Percentiles rank a stretch among this genome's conserved stretches.
Evolutionary conservation across 2,329 filamentous ascomycete genomes (phyloP).

Genomic region (Microdochium trichocladiopsis): DNA sequence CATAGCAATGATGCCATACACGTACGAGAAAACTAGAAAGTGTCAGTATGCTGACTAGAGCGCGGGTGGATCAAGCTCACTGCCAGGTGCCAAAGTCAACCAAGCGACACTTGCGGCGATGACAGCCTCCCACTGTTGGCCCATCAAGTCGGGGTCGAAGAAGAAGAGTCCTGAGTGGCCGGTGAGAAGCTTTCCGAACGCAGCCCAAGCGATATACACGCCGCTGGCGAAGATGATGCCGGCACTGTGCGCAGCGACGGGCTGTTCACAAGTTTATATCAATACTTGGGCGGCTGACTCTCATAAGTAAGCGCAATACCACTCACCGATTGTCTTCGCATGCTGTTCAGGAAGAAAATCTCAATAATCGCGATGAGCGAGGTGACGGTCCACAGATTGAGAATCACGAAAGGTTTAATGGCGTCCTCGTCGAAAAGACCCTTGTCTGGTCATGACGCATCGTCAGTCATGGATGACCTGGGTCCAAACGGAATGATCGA

Average conservation of each 20-base stretch:
- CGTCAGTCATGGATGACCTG: conserved; percentile 4
- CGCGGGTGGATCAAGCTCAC: conserved; percentile 25
- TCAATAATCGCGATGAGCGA: conserved; percentile 37
- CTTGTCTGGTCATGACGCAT: conserved; percentile 25
- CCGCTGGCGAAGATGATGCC: conserved; percentile 31
- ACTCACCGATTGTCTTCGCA: conserved; percentile 39
- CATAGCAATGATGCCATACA: conserved; percentile 41
- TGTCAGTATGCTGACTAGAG: conserved; percentile 9
- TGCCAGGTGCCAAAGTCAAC: conserved; percentile 31
- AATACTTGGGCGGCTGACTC: conserved; percentile 1
- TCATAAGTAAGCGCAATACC: conserved; percentile 7
- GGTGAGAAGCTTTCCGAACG: conserved; percentile 37
- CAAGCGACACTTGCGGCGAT: conserved; percentile 37
- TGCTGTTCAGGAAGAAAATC: conserved; percentile 43
- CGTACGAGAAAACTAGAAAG: conserved; percentile 35
- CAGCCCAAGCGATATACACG: conserved; percentile 42
- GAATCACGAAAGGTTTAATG: conserved; percentile 36
- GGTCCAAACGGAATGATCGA: not conserved
- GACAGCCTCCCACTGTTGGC: conserved; percentile 32
- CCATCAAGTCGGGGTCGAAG: conserved; percentile 36
- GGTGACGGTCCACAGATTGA: conserved; percentile 37
- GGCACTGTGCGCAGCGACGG: conserved; percentile 33
- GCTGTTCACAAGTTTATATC: conserved; percentile 21
- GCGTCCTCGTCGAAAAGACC: conserved; percentile 40
- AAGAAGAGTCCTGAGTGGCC: conserved; percentile 42